Evolutionary conservation across 345 rosid species (phyloP), one percentile per base, ranked within the genome.

Genomic region (Clarkia xantiana): DNA sequence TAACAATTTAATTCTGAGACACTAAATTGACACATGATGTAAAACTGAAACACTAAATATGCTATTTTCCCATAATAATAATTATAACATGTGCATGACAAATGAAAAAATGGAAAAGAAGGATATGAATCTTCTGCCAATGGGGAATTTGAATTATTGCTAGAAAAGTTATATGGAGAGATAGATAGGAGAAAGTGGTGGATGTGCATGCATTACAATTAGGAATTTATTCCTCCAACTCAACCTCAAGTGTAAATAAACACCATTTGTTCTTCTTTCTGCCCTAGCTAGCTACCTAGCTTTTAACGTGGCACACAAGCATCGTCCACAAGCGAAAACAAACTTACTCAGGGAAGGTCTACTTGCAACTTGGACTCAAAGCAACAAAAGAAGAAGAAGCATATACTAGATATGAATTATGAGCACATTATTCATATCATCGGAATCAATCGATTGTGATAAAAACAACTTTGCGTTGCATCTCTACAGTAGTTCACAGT

Each of bases 71-170:
- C 45, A 10, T 42, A 52, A 52, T n/a, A 20, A 61, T 58, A 58
- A 67, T 58, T 68, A 54, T 60, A 40, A 8, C n/a, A 48, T 61
- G 58, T 49, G 43, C 45, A 15, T 49, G 47, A 44, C 48, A 38
- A 47, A 47, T 34, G 47, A 55, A 17, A 18, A 48, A 39, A 62
- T 47, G 10, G 15, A 48, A 48, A 42, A 51, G 34, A 9, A 42
- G 64, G 67, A 68, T 57, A 41, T 78, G 79, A 76, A 80, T 82
- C 75, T 72, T 71, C 56, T 34, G 49, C 42, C 56, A 36, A 14
- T 47, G 25, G 18, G 63, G 56, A 75, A 72, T 77, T 81, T 77
- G 74, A 71, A 82, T 86, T 80, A 86, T 82, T 82, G 84, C 58
- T 45, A 58, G 62, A 67, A 56, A 76, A 49, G 59, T 48, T 29